Evolutionary conservation across 371 early-diverging fungal species (phyloP).

Genomic region (Smittium mucronatum): DNA sequence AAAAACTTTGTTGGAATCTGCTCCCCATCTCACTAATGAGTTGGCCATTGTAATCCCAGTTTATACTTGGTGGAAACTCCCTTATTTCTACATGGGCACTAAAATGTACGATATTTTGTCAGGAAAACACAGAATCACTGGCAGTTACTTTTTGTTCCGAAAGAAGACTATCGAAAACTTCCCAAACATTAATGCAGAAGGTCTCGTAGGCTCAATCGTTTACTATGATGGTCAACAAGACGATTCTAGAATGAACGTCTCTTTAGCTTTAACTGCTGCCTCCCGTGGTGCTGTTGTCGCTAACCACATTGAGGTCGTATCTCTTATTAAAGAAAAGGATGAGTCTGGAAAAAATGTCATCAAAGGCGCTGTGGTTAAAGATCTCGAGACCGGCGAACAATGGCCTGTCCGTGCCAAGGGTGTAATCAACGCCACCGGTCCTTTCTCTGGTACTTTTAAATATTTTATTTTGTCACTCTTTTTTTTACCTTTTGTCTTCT

Average conservation of each 20-base stretch:
- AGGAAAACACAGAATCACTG: slow-evolving; percentile 74
- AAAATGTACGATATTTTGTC: slow-evolving; percentile 95
- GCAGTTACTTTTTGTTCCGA: slow-evolving; percentile 76
- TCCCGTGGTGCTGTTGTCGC: slow-evolving; percentile 87
- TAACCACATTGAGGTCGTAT: slow-evolving; percentile 88
- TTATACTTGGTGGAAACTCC: slow-evolving; percentile 90
- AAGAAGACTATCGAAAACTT: slow-evolving; percentile 83
- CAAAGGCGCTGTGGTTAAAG: slow-evolving; percentile 71
- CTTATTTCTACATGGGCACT: slow-evolving; percentile 94
- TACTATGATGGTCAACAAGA: slow-evolving; percentile 98
- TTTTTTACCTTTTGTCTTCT: background rate
- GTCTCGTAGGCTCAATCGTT: slow-evolving; percentile 86
- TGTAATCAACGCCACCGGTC: slow-evolving; percentile 84
- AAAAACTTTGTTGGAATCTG: slow-evolving; percentile 83
- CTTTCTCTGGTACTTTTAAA: slow-evolving; percentile 34
- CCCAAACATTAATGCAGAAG: slow-evolving; percentile 86
- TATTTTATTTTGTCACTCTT: background rate
- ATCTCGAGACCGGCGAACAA: slow-evolving; percentile 77
- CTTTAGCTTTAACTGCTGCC: slow-evolving; percentile 87
- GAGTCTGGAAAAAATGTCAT: slow-evolving; percentile 36
- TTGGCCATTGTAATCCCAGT: slow-evolving; percentile 94
- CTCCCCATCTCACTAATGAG: slow-evolving; percentile 89
- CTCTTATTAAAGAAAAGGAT: slow-evolving; percentile 61
- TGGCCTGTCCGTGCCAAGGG: slow-evolving; percentile 86
- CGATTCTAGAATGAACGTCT: slow-evolving; percentile 96